Evolutionary conservation across 805 yeast genomes (phyloP), one percentile per base, ranked within the genome.

Genomic region (Candida manassasensis): DNA sequence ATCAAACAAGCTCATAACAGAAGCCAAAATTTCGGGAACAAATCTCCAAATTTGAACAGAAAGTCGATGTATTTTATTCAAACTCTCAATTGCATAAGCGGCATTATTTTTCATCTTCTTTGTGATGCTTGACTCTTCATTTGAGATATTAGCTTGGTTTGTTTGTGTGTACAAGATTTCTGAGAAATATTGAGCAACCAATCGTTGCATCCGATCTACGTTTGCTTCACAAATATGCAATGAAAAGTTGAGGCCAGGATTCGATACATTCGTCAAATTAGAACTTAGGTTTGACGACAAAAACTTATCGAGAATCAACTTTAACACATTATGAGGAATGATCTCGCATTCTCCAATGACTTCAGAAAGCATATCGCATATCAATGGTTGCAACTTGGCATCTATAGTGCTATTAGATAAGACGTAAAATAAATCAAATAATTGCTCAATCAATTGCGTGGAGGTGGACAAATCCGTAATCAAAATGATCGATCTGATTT

Each of bases 1-100:
- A 44, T 84, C 85, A 3, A 88, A 63, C 34, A 85, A 71, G 0
- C 95, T 93, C 69, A 84, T 75, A 0, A 84, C 82, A 1, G 93
- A 76, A 3, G 75, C 69, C 8, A 85, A 63, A 14, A 84, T 60
- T 31, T 83, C 93, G 0, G 96, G 96, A 0, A 79, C 79, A 34
- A 75, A 69, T 45, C 68, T 75, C 96, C 96, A 89, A 2, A 88
- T 61, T 40, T 80, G 81, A 2, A 79, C 59, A 0, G 81, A 61
- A 21, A 86, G 59, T 9, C 57, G 67, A 49, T 87, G 95, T 3
- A 84, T 64, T 48, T 79, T 81, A 8, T 63, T 65, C 35, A 84
- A 57, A 14, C 74, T 75, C 28, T 64, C 69, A 32, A 60, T 42
- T 3, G 61, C 51, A 18, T 41, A 42, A 3, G 46, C 55, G 18